These are phyloP conservation scores for Lactifluus volemus DNA, from an alignment of 768 basidiomycete species.

Conservation along the genomic window DNA sequence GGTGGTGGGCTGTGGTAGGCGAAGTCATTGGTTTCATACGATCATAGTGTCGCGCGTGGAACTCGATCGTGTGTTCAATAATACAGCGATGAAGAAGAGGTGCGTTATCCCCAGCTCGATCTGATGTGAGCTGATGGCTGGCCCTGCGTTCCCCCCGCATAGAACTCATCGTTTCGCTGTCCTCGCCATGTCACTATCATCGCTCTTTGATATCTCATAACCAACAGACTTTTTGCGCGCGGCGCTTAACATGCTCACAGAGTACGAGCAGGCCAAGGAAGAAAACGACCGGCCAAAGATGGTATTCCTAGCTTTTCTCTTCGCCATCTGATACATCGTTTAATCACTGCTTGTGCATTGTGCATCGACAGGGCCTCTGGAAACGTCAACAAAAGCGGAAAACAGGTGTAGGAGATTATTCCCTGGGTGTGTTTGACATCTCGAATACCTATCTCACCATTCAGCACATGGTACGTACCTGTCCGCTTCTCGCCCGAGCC, in stretches of 20 bases:
- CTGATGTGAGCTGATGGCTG: not conserved
- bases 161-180: constrained; percentile 80
- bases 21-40: constrained; percentile 84
- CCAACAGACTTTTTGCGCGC: too few relatives aligned
- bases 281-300: constrained; percentile 68
- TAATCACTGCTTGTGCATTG: not conserved
- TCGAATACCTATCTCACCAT: constrained; percentile 64
- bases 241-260: constrained; percentile 35
- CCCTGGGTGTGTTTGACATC: constrained; percentile 49
- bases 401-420: constrained; percentile 49
- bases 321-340: not conserved
- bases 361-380: constrained; percentile 38
- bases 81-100: constrained; percentile 72
- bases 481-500: not conserved
- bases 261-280: constrained; percentile 47
- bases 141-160: not conserved
- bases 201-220: too few relatives aligned
- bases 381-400: constrained; percentile 49
- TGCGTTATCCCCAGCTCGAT: constrained; percentile 26
- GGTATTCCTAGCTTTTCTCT: constrained; percentile 31
- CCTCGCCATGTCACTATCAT: constrained; percentile 80
- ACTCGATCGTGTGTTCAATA: constrained; percentile 67
- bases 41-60: constrained; percentile 69
- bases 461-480: constrained; percentile 61
- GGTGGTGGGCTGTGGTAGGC: constrained; percentile 47